Evolutionary conservation across 2,329 filamentous ascomycete species (phyloP).

Genomic region (Colletotrichum nymphaeae): DNA sequence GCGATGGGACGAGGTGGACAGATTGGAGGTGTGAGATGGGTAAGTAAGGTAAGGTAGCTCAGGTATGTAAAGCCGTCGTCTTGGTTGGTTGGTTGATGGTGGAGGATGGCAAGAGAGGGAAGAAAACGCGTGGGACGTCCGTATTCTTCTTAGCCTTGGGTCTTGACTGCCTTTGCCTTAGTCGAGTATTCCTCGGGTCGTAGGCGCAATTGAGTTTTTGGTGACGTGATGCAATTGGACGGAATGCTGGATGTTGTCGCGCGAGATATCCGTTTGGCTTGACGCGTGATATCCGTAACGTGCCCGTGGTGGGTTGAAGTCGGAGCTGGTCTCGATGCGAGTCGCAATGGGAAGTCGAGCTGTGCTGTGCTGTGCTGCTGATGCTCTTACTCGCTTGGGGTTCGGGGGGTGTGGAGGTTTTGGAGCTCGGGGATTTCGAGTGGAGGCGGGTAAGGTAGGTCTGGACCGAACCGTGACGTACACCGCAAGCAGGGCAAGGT

Average conservation of each 20-base stretch:
- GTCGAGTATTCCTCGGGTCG: background rate
- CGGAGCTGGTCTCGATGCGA: background rate
- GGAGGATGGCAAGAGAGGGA: background rate
- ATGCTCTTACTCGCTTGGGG: background rate
- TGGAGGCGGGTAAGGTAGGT: constrained; percentile 1
- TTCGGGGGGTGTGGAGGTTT: constrained; percentile 7
- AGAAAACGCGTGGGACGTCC: background rate
- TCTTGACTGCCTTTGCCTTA: background rate
- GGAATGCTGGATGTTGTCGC: background rate
- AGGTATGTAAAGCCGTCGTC: background rate
- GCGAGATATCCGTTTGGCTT: background rate
- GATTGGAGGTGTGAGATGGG: background rate
- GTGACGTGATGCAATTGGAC: background rate
- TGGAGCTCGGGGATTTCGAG: constrained; percentile 17
- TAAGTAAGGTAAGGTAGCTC: background rate
- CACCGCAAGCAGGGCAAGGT: constrained; percentile 11
- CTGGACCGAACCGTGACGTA: constrained; percentile 24
- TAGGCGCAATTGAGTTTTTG: constrained; percentile 9
- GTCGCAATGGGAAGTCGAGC: background rate
- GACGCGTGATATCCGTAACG: background rate
- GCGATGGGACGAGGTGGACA: background rate
- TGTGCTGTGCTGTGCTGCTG: background rate
- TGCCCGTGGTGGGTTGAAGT: background rate
- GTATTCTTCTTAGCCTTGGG: background rate
- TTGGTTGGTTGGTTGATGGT: background rate